Conservation (phyloP, 2,329 filamentous ascomycete genomes). For the Cordyceps cateniannulata region DNA sequence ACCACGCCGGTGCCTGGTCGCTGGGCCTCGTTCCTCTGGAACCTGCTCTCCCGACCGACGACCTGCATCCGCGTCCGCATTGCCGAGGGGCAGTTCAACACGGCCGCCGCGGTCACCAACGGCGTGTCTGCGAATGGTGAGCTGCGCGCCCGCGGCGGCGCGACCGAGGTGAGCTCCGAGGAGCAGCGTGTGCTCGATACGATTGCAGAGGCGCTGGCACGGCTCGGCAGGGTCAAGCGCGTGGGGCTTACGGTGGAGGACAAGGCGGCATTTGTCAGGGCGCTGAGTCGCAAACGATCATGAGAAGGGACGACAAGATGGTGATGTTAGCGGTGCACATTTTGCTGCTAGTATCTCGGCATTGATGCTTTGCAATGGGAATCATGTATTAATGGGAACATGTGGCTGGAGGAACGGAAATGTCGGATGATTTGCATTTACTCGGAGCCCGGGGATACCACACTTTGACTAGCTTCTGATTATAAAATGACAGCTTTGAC, state of each 20-base stretch:
- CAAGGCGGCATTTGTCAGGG: constrained; percentile 74
- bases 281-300: constrained; percentile 44
- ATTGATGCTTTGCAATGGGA: constrained; percentile 10
- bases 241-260: constrained; percentile 79
- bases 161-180: constrained; percentile 37
- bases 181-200: constrained; percentile 70
- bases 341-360: not conserved
- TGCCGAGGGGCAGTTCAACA: constrained; percentile 63
- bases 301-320: constrained; percentile 15
- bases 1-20: constrained; percentile 80
- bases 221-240: constrained; percentile 79
- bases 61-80: constrained; percentile 90
- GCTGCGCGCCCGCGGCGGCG: constrained; percentile 22
- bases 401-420: not conserved
- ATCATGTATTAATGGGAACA: not conserved
- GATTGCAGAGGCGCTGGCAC: constrained; percentile 79
- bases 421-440: constrained; percentile 11
- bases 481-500: not conserved
- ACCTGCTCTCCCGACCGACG: constrained; percentile 73
- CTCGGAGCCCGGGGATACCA: constrained; percentile 12
- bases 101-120: constrained; percentile 31
- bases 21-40: constrained; percentile 74
- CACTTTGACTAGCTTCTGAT: not conserved
- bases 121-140: constrained; percentile 25
- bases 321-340: not conserved